Evolutionary conservation across 2,329 filamentous ascomycete species (phyloP).

Genomic region (Sporothrix brasiliensis): DNA sequence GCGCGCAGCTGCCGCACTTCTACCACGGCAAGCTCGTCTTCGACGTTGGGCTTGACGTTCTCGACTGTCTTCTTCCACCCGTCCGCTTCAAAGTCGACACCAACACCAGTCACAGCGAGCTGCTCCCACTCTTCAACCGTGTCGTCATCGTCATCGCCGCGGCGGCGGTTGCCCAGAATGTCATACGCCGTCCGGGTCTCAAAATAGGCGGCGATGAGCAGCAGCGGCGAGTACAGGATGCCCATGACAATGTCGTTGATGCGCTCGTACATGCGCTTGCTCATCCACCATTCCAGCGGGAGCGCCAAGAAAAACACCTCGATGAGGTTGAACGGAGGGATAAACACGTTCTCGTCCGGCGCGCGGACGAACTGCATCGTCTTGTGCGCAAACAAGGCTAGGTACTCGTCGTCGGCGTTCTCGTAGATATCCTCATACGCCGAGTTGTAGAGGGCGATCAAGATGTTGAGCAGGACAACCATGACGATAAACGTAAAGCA

Average conservation of each 20-base stretch:
- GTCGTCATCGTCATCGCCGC: conserved; percentile 89
- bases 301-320: conserved; percentile 79
- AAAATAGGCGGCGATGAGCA: conserved; percentile 74
- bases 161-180: conserved; percentile 72
- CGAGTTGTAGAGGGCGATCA: conserved; percentile 96
- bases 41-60: conserved; percentile 76
- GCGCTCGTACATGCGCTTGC: conserved; percentile 69
- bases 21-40: conserved; percentile 73
- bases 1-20: conserved; percentile 64
- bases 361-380: conserved; percentile 96
- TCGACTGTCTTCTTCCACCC: conserved; percentile 83
- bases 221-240: conserved; percentile 78
- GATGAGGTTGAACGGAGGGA: conserved; percentile 91
- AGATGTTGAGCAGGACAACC: conserved; percentile 84
- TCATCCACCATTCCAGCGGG: conserved; percentile 95
- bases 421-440: conserved; percentile 94
- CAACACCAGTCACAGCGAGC: conserved; percentile 68
- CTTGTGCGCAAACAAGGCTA: conserved; percentile 89
- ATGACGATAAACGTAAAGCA: conserved; percentile 95
- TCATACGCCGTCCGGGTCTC: conserved; percentile 67
- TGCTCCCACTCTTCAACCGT: conserved; percentile 93
- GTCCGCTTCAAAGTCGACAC: conserved; percentile 78
- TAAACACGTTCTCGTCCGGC: conserved; percentile 97
- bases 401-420: conserved; percentile 92
- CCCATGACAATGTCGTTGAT: conserved; percentile 76